phyloP scores from a whole-genome alignment of 208 protist genomes.

The Wallacemonas rigidus region DNA sequence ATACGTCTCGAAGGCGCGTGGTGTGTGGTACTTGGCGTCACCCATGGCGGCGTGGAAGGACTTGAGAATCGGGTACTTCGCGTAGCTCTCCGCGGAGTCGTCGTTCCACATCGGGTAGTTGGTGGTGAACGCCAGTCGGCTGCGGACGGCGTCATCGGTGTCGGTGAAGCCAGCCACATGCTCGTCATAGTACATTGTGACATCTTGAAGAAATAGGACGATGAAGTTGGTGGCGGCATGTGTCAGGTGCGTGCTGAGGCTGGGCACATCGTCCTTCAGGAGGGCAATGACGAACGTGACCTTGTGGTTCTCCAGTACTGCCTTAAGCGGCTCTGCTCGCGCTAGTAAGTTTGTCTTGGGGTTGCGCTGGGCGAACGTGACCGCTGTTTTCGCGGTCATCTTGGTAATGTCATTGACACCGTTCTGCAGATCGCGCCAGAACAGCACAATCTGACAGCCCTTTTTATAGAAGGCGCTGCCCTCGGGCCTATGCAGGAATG shows the following conservation, averaged over 20 bases:
- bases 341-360: not conserved
- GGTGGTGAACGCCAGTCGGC: conserved; percentile 34
- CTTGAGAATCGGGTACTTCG: not conserved
- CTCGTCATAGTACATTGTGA: too few species aligned
- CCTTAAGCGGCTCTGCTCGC: not conserved
- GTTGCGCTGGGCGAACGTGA: conserved; percentile 12
- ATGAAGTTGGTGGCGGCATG: too few species aligned
- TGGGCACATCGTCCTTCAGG: not conserved
- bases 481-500: conserved; percentile 8
- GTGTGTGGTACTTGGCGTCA: not conserved
- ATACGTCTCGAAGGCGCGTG: not conserved
- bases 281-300: not conserved
- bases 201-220: too few species aligned
- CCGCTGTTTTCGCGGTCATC: not conserved
- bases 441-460: not conserved
- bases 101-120: conserved; percentile 53
- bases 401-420: too few species aligned
- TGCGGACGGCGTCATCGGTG: conserved; percentile 13
- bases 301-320: not conserved
- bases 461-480: not conserved
- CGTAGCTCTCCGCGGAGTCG: conserved; percentile 1
- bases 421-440: too few species aligned
- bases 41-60: conserved; percentile 16
- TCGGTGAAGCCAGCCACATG: too few species aligned
- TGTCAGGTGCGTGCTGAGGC: too few species aligned